Percentiles rank a stretch among this genome's conserved stretches.
phyloP scores from a whole-genome alignment of 768 basidiomycete species.

The Auriscalpium orientale region DNA sequence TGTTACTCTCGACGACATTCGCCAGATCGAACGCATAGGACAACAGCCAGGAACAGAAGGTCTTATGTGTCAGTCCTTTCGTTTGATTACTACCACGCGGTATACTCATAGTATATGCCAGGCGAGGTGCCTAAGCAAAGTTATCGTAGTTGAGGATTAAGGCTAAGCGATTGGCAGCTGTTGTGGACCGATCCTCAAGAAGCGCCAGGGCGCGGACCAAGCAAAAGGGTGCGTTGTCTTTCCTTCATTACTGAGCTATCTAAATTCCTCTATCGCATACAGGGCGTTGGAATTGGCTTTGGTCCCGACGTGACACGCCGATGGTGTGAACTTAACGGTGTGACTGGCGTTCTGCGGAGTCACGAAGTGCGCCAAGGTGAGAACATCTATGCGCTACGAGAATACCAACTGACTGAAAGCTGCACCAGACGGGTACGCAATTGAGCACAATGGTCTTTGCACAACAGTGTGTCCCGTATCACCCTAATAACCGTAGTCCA shows the following conservation, averaged over 20 bases:
- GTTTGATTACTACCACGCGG: background rate
- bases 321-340: slow-evolving; percentile 83
- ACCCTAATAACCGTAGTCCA: slow-evolving; percentile 10
- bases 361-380: slow-evolving; percentile 93
- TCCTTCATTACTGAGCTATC: background rate
- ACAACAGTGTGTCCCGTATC: slow-evolving; percentile 47
- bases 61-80: slow-evolving; percentile 76
- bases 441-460: slow-evolving; percentile 92
- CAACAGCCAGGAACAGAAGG: slow-evolving; percentile 92
- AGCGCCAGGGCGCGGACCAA: slow-evolving; percentile 82
- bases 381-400: slow-evolving; percentile 8
- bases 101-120: slow-evolving; percentile 22
- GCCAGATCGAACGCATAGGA: slow-evolving; percentile 80
- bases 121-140: slow-evolving; percentile 45
- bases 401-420: background rate
- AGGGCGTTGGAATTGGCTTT: slow-evolving; percentile 95
- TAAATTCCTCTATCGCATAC: slow-evolving; percentile 10
- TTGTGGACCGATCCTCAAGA: slow-evolving; percentile 98
- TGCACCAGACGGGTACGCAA: slow-evolving; percentile 74
- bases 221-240: slow-evolving; percentile 70
- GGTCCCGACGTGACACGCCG: slow-evolving; percentile 88
- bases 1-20: slow-evolving; percentile 90
- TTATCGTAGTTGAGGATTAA: background rate
- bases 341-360: slow-evolving; percentile 86
- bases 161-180: slow-evolving; percentile 37